Evolutionary conservation across 2,329 filamentous ascomycete species (phyloP).

Genomic region (Lizonia empirigonia): DNA sequence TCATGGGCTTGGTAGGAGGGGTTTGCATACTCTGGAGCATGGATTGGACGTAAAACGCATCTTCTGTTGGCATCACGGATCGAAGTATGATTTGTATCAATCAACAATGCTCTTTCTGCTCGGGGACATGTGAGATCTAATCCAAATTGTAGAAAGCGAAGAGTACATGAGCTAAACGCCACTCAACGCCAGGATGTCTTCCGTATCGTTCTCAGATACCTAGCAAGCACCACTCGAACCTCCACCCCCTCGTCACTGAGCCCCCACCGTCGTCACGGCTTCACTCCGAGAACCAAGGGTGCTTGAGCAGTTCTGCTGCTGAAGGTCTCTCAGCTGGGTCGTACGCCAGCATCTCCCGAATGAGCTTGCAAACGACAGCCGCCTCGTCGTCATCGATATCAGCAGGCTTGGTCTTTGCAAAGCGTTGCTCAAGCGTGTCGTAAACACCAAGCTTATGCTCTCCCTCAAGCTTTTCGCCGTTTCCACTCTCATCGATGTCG

Average conservation of each 20-base stretch:
- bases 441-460: not conserved
- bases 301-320: conserved; percentile 31
- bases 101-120: too few relatives aligned
- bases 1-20: too few relatives aligned
- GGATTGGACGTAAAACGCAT: too few relatives aligned
- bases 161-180: too few relatives aligned
- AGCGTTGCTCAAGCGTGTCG: conserved; percentile 27
- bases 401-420: conserved; percentile 30
- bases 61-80: too few relatives aligned
- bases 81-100: too few relatives aligned
- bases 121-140: too few relatives aligned
- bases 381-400: conserved; percentile 35
- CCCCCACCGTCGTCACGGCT: not conserved
- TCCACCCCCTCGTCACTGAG: not conserved
- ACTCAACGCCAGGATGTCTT: not conserved
- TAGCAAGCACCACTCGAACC: not conserved
- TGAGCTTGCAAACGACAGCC: conserved; percentile 29
- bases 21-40: too few relatives aligned
- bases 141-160: too few relatives aligned
- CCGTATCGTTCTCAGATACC: not conserved
- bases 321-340: conserved; percentile 37
- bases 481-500: not conserved
- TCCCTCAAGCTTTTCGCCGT: too few relatives aligned
- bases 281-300: conserved; percentile 36
- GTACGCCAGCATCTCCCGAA: conserved; percentile 38